Evolutionary conservation across 169 alveolate species (phyloP).

Genomic region (Theileria orientalis): DNA sequence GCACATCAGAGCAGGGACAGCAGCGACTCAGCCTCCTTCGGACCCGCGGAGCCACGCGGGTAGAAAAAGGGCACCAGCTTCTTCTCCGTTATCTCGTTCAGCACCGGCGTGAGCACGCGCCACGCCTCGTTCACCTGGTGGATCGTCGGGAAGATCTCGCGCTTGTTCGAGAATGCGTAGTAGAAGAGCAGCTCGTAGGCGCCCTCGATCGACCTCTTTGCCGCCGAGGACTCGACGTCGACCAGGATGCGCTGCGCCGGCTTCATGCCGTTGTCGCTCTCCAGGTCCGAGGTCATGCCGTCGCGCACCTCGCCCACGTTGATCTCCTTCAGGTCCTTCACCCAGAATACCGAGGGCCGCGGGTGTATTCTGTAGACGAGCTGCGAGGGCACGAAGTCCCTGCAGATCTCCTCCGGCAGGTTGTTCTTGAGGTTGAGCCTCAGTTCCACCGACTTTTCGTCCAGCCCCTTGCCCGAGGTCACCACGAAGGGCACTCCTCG

Average conservation of each 20-base stretch:
- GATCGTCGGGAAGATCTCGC: constrained; percentile 55
- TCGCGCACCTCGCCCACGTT: constrained; percentile 24
- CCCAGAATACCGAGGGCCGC: constrained; percentile 59
- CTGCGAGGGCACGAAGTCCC: constrained; percentile 43
- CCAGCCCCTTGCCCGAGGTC: constrained; percentile 64
- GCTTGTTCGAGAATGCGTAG: constrained; percentile 57
- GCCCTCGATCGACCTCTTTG: constrained; percentile 62
- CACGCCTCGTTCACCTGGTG: constrained; percentile 62
- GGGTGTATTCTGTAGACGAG: constrained; percentile 62
- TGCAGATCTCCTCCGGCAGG: constrained; percentile 26
- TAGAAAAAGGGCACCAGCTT: constrained; percentile 45
- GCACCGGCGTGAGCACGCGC: constrained; percentile 60
- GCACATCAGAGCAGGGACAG: constrained; percentile 21
- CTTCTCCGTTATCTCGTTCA: constrained; percentile 40
- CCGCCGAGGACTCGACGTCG: constrained; percentile 57
- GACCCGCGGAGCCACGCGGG: constrained; percentile 58
- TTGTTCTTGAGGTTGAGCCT: constrained; percentile 22
- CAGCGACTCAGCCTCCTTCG: constrained; percentile 44
- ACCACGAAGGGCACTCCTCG: constrained; percentile 66
- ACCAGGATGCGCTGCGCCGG: constrained; percentile 52
- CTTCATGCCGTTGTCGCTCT: constrained; percentile 34
- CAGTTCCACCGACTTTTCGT: constrained; percentile 52
- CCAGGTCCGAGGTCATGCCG: constrained; percentile 34
- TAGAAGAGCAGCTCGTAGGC: constrained; percentile 59
- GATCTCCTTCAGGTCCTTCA: constrained; percentile 20